Conservation (phyloP, 371 early-diverging fungal genomes). For the Cladochytrium tenue region DNA sequence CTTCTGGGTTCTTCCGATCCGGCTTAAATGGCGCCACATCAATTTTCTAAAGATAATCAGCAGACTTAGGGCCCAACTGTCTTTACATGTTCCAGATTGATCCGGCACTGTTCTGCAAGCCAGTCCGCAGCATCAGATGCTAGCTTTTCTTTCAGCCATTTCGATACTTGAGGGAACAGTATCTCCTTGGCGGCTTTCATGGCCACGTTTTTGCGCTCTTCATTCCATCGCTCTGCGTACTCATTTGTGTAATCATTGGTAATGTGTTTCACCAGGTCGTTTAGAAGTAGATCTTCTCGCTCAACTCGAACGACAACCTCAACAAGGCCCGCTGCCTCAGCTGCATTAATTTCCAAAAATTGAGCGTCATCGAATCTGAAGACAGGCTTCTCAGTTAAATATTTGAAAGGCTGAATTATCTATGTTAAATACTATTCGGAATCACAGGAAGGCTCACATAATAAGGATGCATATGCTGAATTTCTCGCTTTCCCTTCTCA, state of each 20-base stretch:
- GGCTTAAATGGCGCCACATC: constrained; percentile 68
- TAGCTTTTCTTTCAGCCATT: constrained; percentile 75
- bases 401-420: constrained; percentile 76
- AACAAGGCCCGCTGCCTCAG: constrained; percentile 76
- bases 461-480: constrained; percentile 80
- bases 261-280: constrained; percentile 61
- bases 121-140: constrained; percentile 71
- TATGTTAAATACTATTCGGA: not conserved
- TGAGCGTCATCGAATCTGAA: constrained; percentile 69
- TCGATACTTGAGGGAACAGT: constrained; percentile 72
- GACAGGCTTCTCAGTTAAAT: constrained; percentile 75
- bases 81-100: constrained; percentile 54
- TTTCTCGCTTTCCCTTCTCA: constrained; percentile 71
- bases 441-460: constrained; percentile 46
- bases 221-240: constrained; percentile 77
- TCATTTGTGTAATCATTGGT: constrained; percentile 61
- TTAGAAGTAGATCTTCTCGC: constrained; percentile 60
- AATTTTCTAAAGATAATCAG: constrained; percentile 54
- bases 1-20: constrained; percentile 4
- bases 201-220: constrained; percentile 68
- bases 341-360: constrained; percentile 76
- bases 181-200: constrained; percentile 64
- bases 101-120: constrained; percentile 67
- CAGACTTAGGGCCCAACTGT: constrained; percentile 3
- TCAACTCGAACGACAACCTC: constrained; percentile 65